Evolutionary conservation across 805 yeast genomes (phyloP).

Genomic region (Starmera caribaea): DNA sequence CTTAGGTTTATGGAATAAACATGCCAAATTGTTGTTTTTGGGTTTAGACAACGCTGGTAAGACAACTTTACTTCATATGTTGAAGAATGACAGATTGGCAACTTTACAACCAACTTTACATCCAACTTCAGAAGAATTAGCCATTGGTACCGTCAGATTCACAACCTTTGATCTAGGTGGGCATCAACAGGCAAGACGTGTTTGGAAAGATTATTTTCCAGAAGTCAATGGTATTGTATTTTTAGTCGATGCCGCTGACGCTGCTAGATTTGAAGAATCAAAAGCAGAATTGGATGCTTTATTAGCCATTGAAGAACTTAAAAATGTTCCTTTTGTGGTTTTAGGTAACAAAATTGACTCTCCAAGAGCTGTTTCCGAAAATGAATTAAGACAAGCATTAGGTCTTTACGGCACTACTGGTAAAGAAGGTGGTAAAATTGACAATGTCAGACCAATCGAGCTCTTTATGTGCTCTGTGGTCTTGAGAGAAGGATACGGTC

Average conservation of each 20-base stretch:
- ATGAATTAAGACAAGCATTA: constrained; percentile 83
- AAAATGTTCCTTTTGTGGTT: constrained; percentile 82
- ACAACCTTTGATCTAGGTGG: constrained; percentile 99
- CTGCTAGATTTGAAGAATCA: constrained; percentile 90
- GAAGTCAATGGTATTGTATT: constrained; percentile 97
- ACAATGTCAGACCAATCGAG: constrained; percentile 83
- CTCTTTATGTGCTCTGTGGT: constrained; percentile 96
- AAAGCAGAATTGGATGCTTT: constrained; percentile 91
- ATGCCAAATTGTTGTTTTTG: constrained; percentile 89
- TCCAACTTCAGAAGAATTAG: constrained; percentile 96
- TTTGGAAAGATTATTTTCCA: constrained; percentile 99
- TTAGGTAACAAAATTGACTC: constrained; percentile 96
- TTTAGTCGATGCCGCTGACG: constrained; percentile 94
- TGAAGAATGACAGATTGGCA: constrained; percentile 93
- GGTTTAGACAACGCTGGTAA: constrained; percentile 98
- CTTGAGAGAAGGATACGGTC: constrained; percentile 98
- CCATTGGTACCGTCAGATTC: constrained; percentile 92
- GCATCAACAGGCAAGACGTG: constrained; percentile 96
- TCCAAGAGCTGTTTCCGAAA: constrained; percentile 89
- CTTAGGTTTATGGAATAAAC: constrained; percentile 84
- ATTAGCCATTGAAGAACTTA: constrained; percentile 85
- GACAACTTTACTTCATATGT: constrained; percentile 79
- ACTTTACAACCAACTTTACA: constrained; percentile 96
- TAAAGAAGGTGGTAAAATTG: constrained; percentile 61
- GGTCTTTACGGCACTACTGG: constrained; percentile 89